Base-by-base conservation (phyloP, 305 asterid species). In the Lippia alba region DNA sequence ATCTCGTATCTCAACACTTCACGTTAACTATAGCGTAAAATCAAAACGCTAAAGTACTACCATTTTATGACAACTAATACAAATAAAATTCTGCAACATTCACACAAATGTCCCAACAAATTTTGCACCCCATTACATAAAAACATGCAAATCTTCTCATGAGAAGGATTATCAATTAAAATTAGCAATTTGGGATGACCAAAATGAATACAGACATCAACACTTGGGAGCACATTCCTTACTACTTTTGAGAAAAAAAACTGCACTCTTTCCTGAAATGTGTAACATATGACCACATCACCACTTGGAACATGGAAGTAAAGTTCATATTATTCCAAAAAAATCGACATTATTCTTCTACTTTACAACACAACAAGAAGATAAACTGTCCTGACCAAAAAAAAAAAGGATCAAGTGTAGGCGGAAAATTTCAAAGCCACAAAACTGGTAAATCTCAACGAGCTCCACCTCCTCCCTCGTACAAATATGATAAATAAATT, bases 281-380 rank as follows among this genome's bases (percentile, higher is more conserved):
- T 9, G 10, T 9, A 44, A 8, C 49, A 44, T 44, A 8, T 6
- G 10, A 44, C 49, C 3, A 3, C 49, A 44, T 2, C 34, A 33
- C 54, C 69, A 61, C 15, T 49, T 33, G 41, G 45, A 57, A 48
- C 15, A 40, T 33, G 41, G 45, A 57, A 48, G 39, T 62, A 45
- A 19, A 16, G 8, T 59, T 40, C 33, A 17, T 4, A 61, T 24
- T 6, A 30, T 56, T 5, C 14, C 7, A n/a, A 17, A 41, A 24
- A 41, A 14, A 33, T 60, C 59, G 19, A 53, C 11, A 17, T 44
- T 36, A 30, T 41, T 65, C 44, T 69, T 67, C 66, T 20, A 65
- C 48, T 82, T 15, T 76, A 79, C 77, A 73, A 70, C 75, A 72
- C 30, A 67, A 48, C 30, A 66, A 67, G 55, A 45, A 79, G 64